phyloP scores from a whole-genome alignment of 805 yeast genomes.

The Lachancea meyersii region DNA sequence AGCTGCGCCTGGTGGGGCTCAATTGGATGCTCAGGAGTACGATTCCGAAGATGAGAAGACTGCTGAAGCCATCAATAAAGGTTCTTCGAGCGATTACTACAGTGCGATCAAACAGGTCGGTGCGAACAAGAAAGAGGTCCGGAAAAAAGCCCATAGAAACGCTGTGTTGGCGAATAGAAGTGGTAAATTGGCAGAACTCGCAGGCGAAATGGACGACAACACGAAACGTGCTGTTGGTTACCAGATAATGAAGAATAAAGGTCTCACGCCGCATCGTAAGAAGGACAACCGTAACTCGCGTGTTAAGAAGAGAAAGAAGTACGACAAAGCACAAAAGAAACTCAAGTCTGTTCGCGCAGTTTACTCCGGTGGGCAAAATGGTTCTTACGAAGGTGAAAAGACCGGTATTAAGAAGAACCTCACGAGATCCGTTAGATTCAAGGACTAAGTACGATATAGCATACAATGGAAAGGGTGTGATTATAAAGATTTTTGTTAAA shows the following conservation, averaged over 20 bases:
- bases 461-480: background rate
- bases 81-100: conserved; percentile 54
- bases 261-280: conserved; percentile 86
- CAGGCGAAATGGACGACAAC: conserved; percentile 53
- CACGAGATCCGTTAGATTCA: conserved; percentile 76
- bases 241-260: conserved; percentile 94
- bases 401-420: conserved; percentile 96
- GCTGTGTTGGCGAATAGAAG: conserved; percentile 79
- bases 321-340: conserved; percentile 90
- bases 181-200: conserved; percentile 73
- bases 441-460: background rate
- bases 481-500: background rate
- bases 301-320: conserved; percentile 97
- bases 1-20: conserved; percentile 49
- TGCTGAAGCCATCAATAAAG: conserved; percentile 39
- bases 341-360: conserved; percentile 86
- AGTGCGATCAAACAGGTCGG: conserved; percentile 45
- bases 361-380: conserved; percentile 60
- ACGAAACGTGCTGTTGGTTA: conserved; percentile 94
- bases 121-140: conserved; percentile 43
- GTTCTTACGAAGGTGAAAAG: conserved; percentile 87
- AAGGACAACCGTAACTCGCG: conserved; percentile 93
- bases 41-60: conserved; percentile 42
- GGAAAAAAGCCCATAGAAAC: conserved; percentile 56
- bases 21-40: conserved; percentile 46